Base-by-base conservation (phyloP, 2,329 filamentous ascomycete species). In the Xylaria hypoxylon region DNA sequence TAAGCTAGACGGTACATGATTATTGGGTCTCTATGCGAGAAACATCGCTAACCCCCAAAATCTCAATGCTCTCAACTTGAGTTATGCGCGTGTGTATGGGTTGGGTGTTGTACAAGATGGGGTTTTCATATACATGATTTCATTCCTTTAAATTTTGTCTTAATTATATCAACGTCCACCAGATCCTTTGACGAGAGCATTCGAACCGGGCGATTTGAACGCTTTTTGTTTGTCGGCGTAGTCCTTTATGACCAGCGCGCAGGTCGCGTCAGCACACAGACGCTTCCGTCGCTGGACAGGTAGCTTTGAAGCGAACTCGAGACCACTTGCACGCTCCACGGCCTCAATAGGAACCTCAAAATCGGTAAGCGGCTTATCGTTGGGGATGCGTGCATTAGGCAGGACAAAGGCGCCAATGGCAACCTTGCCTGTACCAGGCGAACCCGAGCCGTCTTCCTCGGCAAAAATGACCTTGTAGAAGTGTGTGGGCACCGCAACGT, bases 391-490 rank as follows among this genome's bases (percentile, higher is more conserved):
- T 1, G 93, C 94, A 79, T 99, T 99, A 17, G 96, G 96, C 74
- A 99, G 85, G 59, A 99, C 95, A 76, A 99, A 99, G 7, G 96
- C 96, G 51, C 93, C 96, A 40, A 99, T 83, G 35, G 94, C 93
- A 38, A 99, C 96, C 70, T 90, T 90, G 28, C 85, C 85, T 2
- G 53, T 58, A 19, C 35, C n/a, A 1, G 62, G 38, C 51, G 68
- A 51, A 24, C 73, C 76, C 10, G 77, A 80, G 1, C 80, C 82
- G 3, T 91, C 92, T 75, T 97, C 93, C 81, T 99, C 96, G 28
- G 93, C 96, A 76, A 96, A 97, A 73, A 99, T 96, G 76, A 99
- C 93, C 84, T 99, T 99, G 87, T 97, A 99, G 82, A 99, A 99
- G 80, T 99, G 96, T 24, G 96, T 99, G 2, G 96, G 96, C 59